These are phyloP conservation scores for Ophiostoma montium DNA, from an alignment of 2,329 filamentous ascomycete genomes.

Conservation along the genomic window DNA sequence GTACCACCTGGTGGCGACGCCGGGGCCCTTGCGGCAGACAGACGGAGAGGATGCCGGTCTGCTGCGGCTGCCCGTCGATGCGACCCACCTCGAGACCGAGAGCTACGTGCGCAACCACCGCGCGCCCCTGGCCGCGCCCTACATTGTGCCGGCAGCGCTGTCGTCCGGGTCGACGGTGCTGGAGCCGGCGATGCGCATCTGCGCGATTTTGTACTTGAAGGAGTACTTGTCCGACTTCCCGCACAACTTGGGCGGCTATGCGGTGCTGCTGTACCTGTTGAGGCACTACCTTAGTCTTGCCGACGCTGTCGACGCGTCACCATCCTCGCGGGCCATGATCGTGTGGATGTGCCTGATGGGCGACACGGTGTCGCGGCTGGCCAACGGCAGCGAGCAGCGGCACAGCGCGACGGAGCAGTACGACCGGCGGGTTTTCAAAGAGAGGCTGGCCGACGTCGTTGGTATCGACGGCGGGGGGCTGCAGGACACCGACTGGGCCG, in stretches of 20 bases:
- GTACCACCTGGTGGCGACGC: conserved; percentile 17
- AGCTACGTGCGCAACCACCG: conserved; percentile 17
- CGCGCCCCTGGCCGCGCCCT: conserved; percentile 9
- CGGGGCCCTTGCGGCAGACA: conserved; percentile 15
- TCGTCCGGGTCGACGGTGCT: conserved; percentile 10
- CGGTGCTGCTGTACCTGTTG: conserved; percentile 18
- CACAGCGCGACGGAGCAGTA: conserved; percentile 12
- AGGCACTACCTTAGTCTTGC: conserved; percentile 14
- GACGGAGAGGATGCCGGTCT: no score
- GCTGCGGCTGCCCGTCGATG: conserved; percentile 14
- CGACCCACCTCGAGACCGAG: conserved; percentile 11
- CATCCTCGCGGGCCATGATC: conserved; percentile 15
- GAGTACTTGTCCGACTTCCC: conserved; percentile 21
- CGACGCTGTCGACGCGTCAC: no score
- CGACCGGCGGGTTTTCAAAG: conserved; percentile 16
- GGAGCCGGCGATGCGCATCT: conserved; percentile 19
- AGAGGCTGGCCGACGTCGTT: conserved; percentile 14
- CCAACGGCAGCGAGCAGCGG: conserved; percentile 16
- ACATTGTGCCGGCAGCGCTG: conserved; percentile 8
- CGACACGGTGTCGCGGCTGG: conserved; percentile 16
- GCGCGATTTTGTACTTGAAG: conserved; percentile 20
- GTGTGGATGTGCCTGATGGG: conserved; percentile 19
- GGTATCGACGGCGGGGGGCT: conserved; percentile 5
- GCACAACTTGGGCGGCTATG: conserved; percentile 20
- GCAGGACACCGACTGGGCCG: conserved; percentile 13